Evolutionary conservation across 768 basidiomycete species (phyloP).

Genomic region (Termitomyces heimii): DNA sequence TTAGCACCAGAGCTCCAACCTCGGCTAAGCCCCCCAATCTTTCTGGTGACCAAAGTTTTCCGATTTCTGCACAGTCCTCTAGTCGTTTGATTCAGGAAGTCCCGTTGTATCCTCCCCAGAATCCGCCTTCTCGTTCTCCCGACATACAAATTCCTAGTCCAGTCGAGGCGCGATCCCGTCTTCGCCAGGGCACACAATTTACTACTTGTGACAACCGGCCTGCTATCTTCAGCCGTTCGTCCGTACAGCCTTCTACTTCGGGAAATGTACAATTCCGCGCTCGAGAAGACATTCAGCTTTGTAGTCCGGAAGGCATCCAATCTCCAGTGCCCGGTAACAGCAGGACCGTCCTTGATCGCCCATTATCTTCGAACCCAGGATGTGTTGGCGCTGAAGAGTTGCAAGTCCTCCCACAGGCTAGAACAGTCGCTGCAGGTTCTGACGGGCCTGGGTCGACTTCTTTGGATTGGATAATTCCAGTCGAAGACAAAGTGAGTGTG

Average conservation of each 20-base stretch:
- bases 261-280: neutral
- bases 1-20: neutral
- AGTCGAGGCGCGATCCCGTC: neutral
- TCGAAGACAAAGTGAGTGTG: neutral
- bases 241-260: neutral
- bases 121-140: neutral
- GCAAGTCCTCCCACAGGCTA: neutral
- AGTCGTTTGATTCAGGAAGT: neutral
- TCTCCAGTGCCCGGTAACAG: neutral
- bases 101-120: neutral
- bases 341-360: neutral
- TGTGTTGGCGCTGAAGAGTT: neutral
- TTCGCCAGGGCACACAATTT: neutral
- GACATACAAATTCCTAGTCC: too few relatives aligned
- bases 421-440: neutral
- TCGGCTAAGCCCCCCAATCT: too few relatives aligned
- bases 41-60: neutral
- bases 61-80: neutral
- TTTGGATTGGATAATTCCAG: constrained; percentile 1
- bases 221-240: neutral
- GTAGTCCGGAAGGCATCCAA: neutral
- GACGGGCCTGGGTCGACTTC: neutral
- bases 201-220: neutral
- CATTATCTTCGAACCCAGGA: neutral
- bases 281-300: neutral